Evolutionary conservation across 495 filamentous ascomycete species (phyloP).

Genomic region (Hyaloscypha variabilis): DNA sequence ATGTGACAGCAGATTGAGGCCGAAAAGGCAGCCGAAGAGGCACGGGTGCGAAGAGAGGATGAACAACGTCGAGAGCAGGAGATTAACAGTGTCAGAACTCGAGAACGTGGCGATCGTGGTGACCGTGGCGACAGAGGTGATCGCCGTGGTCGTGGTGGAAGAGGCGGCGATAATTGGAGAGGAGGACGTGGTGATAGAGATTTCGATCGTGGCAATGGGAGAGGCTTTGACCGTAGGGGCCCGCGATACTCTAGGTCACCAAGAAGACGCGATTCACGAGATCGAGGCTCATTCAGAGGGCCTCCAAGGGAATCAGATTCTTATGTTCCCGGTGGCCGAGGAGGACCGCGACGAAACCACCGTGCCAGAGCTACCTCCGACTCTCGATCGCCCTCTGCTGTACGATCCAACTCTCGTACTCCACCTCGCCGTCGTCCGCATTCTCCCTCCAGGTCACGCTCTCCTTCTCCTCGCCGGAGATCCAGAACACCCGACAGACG

Average conservation of each 20-base stretch:
- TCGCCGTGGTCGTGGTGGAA: constrained; percentile 50
- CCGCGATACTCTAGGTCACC: constrained; percentile 62
- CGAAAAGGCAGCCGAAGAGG: constrained; percentile 79
- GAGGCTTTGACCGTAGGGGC: constrained; percentile 45
- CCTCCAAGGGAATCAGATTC: constrained; percentile 50
- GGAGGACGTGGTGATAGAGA: constrained; percentile 39
- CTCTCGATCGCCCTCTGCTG: constrained; percentile 23
- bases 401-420: constrained; percentile 36
- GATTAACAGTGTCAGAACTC: constrained; percentile 66
- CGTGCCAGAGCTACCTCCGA: constrained; percentile 34
- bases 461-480: constrained; percentile 35
- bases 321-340: constrained; percentile 50
- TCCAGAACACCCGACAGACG: constrained; percentile 31
- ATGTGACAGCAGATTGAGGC: constrained; percentile 65
- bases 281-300: constrained; percentile 50
- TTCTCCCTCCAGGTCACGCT: constrained; percentile 45
- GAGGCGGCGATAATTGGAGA: constrained; percentile 65
- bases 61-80: constrained; percentile 58
- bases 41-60: constrained; percentile 63
- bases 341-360: constrained; percentile 38
- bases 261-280: constrained; percentile 53
- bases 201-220: constrained; percentile 26
- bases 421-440: constrained; percentile 43
- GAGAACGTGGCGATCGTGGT: constrained; percentile 74
- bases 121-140: constrained; percentile 63